phyloP scores from a whole-genome alignment of 2,329 filamentous ascomycete species.

The Pseudogymnoascus sp. region DNA sequence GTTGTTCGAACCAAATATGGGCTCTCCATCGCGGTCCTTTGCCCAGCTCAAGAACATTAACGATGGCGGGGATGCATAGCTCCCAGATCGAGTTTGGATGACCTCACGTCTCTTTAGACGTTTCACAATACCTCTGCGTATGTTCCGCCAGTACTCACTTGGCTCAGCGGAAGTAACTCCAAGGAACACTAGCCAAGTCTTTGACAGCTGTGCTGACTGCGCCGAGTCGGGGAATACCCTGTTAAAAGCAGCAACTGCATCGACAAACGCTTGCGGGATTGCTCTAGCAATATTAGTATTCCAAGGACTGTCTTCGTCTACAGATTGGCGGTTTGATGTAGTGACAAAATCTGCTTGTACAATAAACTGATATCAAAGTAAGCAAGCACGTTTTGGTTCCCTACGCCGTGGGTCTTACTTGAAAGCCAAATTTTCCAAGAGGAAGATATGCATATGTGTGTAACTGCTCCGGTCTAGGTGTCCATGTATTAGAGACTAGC shows the following conservation, averaged over 20 bases:
- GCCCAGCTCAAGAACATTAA: neutral
- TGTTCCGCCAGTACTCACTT: neutral
- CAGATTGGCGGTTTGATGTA: conserved; percentile 19
- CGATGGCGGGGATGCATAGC: neutral
- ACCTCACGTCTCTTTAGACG: neutral
- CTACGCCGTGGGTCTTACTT: conserved; percentile 11
- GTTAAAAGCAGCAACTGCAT: neutral
- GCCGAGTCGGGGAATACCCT: neutral
- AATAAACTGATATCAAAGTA: conserved; percentile 17
- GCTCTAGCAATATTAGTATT: conserved; percentile 11
- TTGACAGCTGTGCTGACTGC: neutral
- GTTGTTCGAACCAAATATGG: neutral
- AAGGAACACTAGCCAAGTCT: neutral
- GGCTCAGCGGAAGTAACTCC: neutral
- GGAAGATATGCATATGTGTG: conserved; percentile 21
- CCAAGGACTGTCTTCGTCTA: conserved; percentile 18
- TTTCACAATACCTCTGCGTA: neutral
- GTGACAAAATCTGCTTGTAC: conserved; percentile 25
- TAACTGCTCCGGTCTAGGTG: conserved; percentile 1
- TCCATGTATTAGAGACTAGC: neutral
- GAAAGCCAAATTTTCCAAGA: conserved; percentile 20
- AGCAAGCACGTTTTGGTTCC: neutral
- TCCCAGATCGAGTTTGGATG: neutral
- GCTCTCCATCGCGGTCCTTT: neutral
- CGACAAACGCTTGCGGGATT: neutral